Evolutionary conservation across 179 eudicot species (phyloP).

Genomic region (Corrigiola litoralis): DNA sequence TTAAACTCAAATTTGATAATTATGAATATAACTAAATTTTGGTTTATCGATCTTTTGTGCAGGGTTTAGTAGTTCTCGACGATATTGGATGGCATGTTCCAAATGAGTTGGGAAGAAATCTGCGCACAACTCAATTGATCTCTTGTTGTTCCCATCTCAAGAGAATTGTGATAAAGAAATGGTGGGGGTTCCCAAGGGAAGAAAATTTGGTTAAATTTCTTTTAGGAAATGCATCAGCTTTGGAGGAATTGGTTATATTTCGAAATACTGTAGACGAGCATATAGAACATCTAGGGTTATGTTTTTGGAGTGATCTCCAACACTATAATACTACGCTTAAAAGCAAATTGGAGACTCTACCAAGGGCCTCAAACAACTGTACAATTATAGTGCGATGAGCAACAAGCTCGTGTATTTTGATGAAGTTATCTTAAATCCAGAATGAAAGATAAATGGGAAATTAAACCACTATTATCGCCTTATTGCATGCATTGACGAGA

Average conservation of each 20-base stretch:
- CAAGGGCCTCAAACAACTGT: too few species aligned
- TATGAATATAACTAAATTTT: background rate
- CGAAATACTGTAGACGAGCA: too few species aligned
- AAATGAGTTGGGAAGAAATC: background rate
- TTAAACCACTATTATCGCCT: too few species aligned
- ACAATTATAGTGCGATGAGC: too few species aligned
- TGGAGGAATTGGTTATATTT: conserved; percentile 5
- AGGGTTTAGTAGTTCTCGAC: background rate
- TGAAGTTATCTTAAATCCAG: too few species aligned
- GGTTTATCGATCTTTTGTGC: background rate
- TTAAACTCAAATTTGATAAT: background rate
- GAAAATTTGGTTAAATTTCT: background rate
- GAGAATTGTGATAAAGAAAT: background rate
- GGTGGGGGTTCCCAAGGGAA: background rate
- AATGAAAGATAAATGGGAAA: too few species aligned
- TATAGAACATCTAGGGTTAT: too few species aligned
- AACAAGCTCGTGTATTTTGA: too few species aligned
- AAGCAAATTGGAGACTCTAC: too few species aligned
- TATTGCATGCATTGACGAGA: too few species aligned
- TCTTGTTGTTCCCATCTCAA: conserved; percentile 6
- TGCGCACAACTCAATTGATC: background rate
- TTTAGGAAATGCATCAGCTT: background rate
- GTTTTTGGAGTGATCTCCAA: too few species aligned
- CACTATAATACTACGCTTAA: too few species aligned
- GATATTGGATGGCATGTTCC: background rate